Evolutionary conservation across 2,329 filamentous ascomycete genomes (phyloP).

Genomic region (Penicillium oxalicum): DNA sequence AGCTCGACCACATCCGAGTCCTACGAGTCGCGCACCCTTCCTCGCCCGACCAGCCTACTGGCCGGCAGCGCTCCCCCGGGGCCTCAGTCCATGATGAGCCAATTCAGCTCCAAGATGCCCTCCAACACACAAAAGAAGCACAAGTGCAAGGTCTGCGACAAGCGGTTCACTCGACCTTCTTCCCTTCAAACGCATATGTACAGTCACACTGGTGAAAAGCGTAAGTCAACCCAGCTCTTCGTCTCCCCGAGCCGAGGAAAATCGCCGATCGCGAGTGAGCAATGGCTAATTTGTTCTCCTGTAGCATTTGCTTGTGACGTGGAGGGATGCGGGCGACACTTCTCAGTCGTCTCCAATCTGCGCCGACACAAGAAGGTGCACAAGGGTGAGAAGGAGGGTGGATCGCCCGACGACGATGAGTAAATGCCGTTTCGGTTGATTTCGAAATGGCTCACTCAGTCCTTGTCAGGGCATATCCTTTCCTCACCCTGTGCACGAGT

Average conservation of each 20-base stretch:
- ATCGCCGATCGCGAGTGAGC: not conserved
- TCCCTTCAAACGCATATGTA: conserved; percentile 98
- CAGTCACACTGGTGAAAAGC: conserved; percentile 96
- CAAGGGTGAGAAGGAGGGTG: conserved; percentile 54
- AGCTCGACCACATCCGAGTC: conserved; percentile 79
- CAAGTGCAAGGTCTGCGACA: conserved; percentile 98
- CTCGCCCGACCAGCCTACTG: conserved; percentile 64
- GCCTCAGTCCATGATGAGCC: conserved; percentile 96
- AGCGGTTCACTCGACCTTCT: conserved; percentile 90
- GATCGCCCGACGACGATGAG: conserved; percentile 39
- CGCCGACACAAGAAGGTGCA: conserved; percentile 94
- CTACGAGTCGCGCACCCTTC: conserved; percentile 80
- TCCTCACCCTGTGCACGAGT: too few species aligned
- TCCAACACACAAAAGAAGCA: conserved; percentile 98
- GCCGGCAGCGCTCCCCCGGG: conserved; percentile 65
- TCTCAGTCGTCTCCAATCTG: conserved; percentile 94
- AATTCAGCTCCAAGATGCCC: conserved; percentile 94
- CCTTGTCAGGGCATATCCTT: too few species aligned
- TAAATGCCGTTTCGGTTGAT: conserved; percentile 15
- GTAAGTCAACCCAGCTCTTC: conserved; percentile 53
- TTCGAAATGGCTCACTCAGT: conserved; percentile 6
- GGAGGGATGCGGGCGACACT: conserved; percentile 89
- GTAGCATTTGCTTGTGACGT: conserved; percentile 90
- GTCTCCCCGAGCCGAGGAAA: not conserved
- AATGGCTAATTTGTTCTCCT: conserved; percentile 13